Percentiles rank a stretch among this genome's conserved stretches.
These are phyloP conservation scores for Penicillium nucicola DNA, from an alignment of 495 filamentous ascomycete species.

Conservation along the genomic window DNA sequence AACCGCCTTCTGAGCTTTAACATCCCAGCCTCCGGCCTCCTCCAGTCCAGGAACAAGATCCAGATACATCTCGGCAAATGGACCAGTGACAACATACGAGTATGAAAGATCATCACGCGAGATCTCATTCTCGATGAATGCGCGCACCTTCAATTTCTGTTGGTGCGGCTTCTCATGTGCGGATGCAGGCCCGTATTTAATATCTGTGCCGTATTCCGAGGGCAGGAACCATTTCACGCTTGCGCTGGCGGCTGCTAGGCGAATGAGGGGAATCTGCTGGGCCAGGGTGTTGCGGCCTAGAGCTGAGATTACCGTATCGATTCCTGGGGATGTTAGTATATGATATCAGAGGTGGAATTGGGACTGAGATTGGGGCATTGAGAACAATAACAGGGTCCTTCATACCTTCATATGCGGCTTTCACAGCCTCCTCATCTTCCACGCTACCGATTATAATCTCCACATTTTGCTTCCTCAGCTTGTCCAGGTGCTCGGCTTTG, in stretches of 20 bases:
- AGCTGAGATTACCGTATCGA: slow-evolving; percentile 65
- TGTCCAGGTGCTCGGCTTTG: slow-evolving; percentile 32
- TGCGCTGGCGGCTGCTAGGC: slow-evolving; percentile 51
- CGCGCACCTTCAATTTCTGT: slow-evolving; percentile 63
- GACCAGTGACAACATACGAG: slow-evolving; percentile 66
- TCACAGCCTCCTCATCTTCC: slow-evolving; percentile 48
- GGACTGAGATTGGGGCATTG: neutral
- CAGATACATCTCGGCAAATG: slow-evolving; percentile 66
- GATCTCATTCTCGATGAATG: slow-evolving; percentile 49
- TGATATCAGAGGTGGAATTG: neutral
- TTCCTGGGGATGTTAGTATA: slow-evolving; percentile 25
- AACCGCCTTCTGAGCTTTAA: slow-evolving; percentile 52
- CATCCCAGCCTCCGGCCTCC: slow-evolving; percentile 53
- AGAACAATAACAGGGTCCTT: neutral
- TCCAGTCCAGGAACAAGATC: slow-evolving; percentile 25
- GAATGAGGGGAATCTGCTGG: slow-evolving; percentile 56
- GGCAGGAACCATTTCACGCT: slow-evolving; percentile 66
- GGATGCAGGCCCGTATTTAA: slow-evolving; percentile 60
- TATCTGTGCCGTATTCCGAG: slow-evolving; percentile 73
- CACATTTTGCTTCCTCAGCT: slow-evolving; percentile 47
- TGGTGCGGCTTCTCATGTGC: slow-evolving; percentile 65
- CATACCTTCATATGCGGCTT: slow-evolving; percentile 49
- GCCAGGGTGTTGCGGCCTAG: slow-evolving; percentile 58
- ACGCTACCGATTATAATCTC: slow-evolving; percentile 61
- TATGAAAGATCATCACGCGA: slow-evolving; percentile 45